Base-by-base conservation (phyloP, 2,329 filamentous ascomycete species). In the Colletotrichum sp. region DNA sequence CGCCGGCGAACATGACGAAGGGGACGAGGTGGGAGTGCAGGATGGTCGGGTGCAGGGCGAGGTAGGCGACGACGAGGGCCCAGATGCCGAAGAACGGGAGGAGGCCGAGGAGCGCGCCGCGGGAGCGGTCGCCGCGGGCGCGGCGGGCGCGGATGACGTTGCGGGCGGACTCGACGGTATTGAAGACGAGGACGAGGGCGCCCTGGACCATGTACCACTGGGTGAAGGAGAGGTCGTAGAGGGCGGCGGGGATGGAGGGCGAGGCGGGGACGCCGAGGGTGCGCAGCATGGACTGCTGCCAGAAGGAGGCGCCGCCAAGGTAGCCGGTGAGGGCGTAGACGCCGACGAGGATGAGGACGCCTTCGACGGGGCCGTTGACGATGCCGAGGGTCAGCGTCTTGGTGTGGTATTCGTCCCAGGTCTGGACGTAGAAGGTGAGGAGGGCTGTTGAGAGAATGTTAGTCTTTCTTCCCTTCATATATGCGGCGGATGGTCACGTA, bases 361-460 rank as follows among this genome's bases (percentile, higher is more conserved):
- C 97, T 86, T 99, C 97, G 49, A 99, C 97, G 6, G 97, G 97
- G 1, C 97, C 97, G 78, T 96, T 98, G 79, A 99, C 90, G 77
- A 99, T 88, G 75, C 97, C 97, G 8, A 99, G 91, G 2, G 96
- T 98, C 64, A 99, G 91, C 5, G 96, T 97, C 85, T 98, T 96
- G 68, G 97, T 99, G 87, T 99, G 96, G 87, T 99, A 99, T 85
- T 99, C 97, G 83, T 99, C 97, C 97, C 97, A 99, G 39, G 97
- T 99, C 85, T 99, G 97, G 57, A 99, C 94, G 85, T 99, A 99
- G 85, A 99, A 99, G n/a, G 97, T 98, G 81, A 98, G 89, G 75
- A 96, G 92, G 8, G 95, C 94, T 95, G 77, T 65, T n/a, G 18
- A 26, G 15, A 15, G 8, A 10, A 59, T 57, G 72, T 34, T 77